Base-by-base conservation (phyloP, 768 basidiomycete genomes). In the Termitomyces titanicus region DNA sequence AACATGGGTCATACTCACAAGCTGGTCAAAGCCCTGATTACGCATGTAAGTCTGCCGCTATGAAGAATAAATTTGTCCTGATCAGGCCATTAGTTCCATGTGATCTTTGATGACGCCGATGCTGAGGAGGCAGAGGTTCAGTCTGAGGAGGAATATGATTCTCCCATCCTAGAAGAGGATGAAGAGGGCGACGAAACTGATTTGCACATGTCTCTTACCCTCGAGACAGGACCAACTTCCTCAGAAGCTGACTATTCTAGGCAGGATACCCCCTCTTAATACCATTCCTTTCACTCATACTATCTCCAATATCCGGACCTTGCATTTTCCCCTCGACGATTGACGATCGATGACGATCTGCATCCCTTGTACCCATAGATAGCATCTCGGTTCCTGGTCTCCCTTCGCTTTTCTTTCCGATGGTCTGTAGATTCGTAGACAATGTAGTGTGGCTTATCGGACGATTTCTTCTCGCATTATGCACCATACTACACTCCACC, bases 1-100 rank as follows among this genome's bases (percentile, higher is more conserved):
- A 91, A 92, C 62, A 92, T 93, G 89, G 84, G 84, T 15, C 74
- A 83, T 61, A 82, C 86, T 17, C 85, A 90, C 63, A 84, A 85
- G 58, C 77, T 91, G n/a, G 84, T 85, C 60, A 86, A 89, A 68
- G 77, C 82, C 3, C 77, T 91, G 47, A 88, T 92, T 53, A 85
- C 83, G 20, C 88, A 91, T 64, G 89, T 90, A 63, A 58, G 88
- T 62, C 20, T n/a, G n/a, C 49, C 40, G 13, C 29, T 40, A 35
- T n/a, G 20, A 11, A 12, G 51, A 9, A 13, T 48, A 15, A 31
- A n/a, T 31, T 37, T 60, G 40, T 62, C 29, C 48, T 47, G 60
- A 43, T 62, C 35, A 33, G 24, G 5, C 13, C 35, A 34, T 2
- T 54, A 86, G 78, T 81, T 81, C 70, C 84, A 84, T 61, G 72